Percentiles rank a stretch among this genome's conserved stretches.
Conservation (phyloP, 179 eudicot genomes). For the Amaranthus tricolor region DNA sequence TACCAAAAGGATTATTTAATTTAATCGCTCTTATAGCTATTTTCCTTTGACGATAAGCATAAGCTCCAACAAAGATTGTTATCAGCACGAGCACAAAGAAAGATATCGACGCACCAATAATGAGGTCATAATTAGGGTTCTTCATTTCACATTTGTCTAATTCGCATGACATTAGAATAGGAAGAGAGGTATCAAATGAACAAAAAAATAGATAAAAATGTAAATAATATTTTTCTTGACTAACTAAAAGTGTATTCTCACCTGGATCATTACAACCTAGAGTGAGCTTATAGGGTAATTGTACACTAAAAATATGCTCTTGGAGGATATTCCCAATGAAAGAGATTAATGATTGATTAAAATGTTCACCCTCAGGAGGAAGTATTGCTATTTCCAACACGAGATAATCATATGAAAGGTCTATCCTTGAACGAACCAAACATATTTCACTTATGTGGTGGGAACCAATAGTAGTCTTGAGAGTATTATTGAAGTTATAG, state of each 20-base stretch:
- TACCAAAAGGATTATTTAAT: constrained; percentile 60
- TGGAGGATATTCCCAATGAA: constrained; percentile 40
- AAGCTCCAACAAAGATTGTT: constrained; percentile 45
- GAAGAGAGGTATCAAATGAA: not conserved
- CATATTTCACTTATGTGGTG: constrained; percentile 47
- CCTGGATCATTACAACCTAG: constrained; percentile 45
- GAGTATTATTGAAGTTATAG: constrained; percentile 28
- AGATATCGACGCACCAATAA: constrained; percentile 42
- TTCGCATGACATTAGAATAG: constrained; percentile 12
- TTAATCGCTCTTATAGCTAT: constrained; percentile 45
- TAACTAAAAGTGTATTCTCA: constrained; percentile 5
- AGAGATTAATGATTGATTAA: constrained; percentile 51
- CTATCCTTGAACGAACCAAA: constrained; percentile 41
- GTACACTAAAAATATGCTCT: constrained; percentile 49
- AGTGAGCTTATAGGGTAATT: constrained; percentile 51
- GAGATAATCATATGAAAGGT: constrained; percentile 34
- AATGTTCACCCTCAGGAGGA: constrained; percentile 40
- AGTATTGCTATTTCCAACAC: constrained; percentile 42
- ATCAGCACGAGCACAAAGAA: constrained; percentile 45
- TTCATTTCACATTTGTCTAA: constrained; percentile 12
- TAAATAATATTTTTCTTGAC: not conserved
- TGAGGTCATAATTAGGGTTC: constrained; percentile 23
- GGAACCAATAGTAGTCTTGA: constrained; percentile 29
- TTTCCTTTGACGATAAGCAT: constrained; percentile 50
- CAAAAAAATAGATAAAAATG: not conserved